Conservation (phyloP, 768 basidiomycete species). For the Asterophora lycoperdoides region DNA sequence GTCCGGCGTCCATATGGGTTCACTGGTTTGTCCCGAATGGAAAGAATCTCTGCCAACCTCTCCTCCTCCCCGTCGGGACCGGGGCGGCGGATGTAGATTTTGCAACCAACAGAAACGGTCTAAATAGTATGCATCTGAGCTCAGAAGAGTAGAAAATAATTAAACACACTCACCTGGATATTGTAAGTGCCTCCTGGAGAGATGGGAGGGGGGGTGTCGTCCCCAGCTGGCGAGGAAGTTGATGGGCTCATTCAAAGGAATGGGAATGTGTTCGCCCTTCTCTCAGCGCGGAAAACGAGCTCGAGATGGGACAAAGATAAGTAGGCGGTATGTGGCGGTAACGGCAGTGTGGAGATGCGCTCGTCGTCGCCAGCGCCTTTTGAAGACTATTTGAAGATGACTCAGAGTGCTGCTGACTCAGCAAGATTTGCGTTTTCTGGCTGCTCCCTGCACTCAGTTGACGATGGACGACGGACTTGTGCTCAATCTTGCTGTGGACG, state of each 20-base stretch:
- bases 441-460: neutral
- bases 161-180: conserved; percentile 55
- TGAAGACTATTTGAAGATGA: conserved; percentile 7
- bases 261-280: neutral
- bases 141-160: conserved; percentile 21
- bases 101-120: conserved; percentile 92
- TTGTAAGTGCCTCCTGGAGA: conserved; percentile 72
- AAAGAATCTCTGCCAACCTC: conserved; percentile 92
- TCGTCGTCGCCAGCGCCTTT: conserved; percentile 1
- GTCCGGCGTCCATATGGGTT: conserved; percentile 52
- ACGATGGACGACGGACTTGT: conserved; percentile 72
- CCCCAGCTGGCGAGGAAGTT: conserved; percentile 35
- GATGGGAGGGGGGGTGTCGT: conserved; percentile 57
- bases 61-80: conserved; percentile 79
- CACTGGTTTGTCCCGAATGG: conserved; percentile 83
- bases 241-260: conserved; percentile 29
- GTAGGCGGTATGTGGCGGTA: neutral
- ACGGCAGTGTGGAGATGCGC: neutral
- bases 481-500: conserved; percentile 59
- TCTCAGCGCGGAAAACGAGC: neutral
- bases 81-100: conserved; percentile 86
- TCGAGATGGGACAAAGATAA: neutral
- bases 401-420: conserved; percentile 24
- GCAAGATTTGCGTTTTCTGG: conserved; percentile 8
- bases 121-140: conserved; percentile 32